Base-by-base conservation (phyloP, 2,329 filamentous ascomycete species). In the Alternaria viburni region DNA sequence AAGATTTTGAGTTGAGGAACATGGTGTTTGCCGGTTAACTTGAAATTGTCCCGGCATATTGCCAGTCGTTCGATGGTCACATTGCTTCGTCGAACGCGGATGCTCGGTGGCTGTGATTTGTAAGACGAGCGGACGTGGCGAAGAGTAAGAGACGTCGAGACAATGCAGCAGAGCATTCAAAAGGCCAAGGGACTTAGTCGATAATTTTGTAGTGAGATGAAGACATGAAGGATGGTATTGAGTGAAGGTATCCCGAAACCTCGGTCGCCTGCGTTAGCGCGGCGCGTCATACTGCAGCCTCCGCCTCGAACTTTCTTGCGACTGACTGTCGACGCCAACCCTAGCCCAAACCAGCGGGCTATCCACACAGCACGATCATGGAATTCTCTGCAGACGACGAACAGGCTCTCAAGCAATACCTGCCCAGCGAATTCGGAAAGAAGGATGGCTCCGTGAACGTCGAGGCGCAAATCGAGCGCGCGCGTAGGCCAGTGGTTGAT, bases 391-490 rank as follows among this genome's bases (percentile, higher is more conserved):
- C 67, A 54, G 74, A 77, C 57, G 79, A 82, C 58, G 88, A 93
- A 75, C 90, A 93, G 67, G 89, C 90, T 44, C 87, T 95, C 85
- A 87, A 90, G 74, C 86, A 88, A 54, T 96, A 93, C 76, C 82
- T 97, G 64, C 94, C 95, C 0, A 85, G 89, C 3, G 88, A 92
- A 0, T 97, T 98, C 77, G 95, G 95, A 56, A 97, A 95, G 79
- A 91, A 91, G 77, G 86, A 89, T 41, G 90, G 88, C 71, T 88
- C 90, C 67, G 84, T 91, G 71, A 89, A 97, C 79, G 85, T 95
- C 67, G 87, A 89, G 57, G 90, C 90, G 60, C 94, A 97, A 81
- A 91, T 98, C 69, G 89, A 95, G 73, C 88, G 89, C 71, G 92
- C 90, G 71, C 91, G 91, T 77, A 86, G 94, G 77, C 80, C 82